Percentiles rank a stretch among this genome's conserved stretches.
These are phyloP conservation scores for Acanthamoeba rhysodes DNA, from an alignment of 208 protist species.

Conservation along the genomic window DNA sequence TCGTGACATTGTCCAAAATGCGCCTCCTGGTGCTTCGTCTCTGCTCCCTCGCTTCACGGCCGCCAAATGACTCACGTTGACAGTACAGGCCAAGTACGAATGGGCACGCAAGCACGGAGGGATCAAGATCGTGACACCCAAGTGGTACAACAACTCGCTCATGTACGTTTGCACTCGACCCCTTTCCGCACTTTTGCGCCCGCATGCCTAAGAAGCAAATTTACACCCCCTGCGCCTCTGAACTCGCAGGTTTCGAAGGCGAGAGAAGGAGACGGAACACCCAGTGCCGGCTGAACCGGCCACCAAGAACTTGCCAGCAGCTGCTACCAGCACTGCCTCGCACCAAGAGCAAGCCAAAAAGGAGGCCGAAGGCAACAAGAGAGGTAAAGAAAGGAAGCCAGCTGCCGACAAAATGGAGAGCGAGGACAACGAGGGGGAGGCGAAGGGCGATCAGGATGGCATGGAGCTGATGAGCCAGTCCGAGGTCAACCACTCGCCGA, in stretches of 20 bases:
- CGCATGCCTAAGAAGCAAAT: not conserved
- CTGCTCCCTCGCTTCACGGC: not conserved
- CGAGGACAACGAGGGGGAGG: not conserved
- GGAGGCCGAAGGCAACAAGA: not conserved
- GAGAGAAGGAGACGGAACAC: not conserved
- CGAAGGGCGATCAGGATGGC: not conserved
- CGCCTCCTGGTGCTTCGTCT: not conserved
- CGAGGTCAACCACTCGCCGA: not conserved
- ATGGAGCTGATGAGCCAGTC: not conserved
- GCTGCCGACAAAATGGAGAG: not conserved
- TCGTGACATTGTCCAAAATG: not conserved
- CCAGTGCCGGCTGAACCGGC: not conserved
- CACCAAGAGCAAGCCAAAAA: not conserved
- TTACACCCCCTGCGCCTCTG: not conserved
- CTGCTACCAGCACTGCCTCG: not conserved
- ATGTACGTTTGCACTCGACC: not conserved
- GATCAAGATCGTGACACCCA: slow-evolving; percentile 23
- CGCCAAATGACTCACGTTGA: not conserved
- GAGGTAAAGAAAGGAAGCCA: not conserved
- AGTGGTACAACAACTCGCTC: slow-evolving; percentile 58
- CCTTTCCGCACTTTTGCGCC: not conserved
- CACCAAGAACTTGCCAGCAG: not conserved
- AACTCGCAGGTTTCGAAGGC: not conserved
- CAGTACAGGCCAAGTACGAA: slow-evolving; percentile 30
- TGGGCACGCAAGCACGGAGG: slow-evolving; percentile 11